Evolutionary conservation across 352 stramenopile genomes (phyloP), one percentile per base, ranked within the genome.

Genomic region (Pythium chondricola): DNA sequence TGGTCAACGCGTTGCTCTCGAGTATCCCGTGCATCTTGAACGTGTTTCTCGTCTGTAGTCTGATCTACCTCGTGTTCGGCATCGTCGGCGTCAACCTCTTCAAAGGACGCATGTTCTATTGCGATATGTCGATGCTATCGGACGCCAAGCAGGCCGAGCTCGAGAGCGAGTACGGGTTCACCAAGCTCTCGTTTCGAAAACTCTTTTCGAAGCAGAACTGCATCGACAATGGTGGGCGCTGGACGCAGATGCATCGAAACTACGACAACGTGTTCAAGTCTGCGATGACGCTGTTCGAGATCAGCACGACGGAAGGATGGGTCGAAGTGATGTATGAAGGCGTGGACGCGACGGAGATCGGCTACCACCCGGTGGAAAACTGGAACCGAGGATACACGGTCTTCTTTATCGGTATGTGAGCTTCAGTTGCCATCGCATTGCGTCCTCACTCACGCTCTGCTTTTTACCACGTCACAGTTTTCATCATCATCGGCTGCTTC

Each of bases 11-110:
- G 1, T 52, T 95, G 31, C 49, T 95, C 4, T 65, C 66, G 14
- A 83, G 74, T 44, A 85, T 95, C 33, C 82, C 79, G 10, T 69
- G 60, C 40, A 83, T 93, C 37, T 57, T 88, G 43, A 93, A 93
- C 49, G 68, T 93, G 0, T 66, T 78, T 13, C 55, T 93, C 33
- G 70, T 97, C 1, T 93, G 83, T 47, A 85, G 85, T 16, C 77
- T 96, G 25, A 96, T 97, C 52, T 79, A 83, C 44, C 86, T 96
- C 31, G 81, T 97, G 47, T 89, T 88, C 48, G 84, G 92, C 1
- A 88, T 82, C 50, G 58, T 77, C 13, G 63, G 61, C 14, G 61
- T 71, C 16, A 71, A 81, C 24, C 78, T 95, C 35, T 88, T 97
- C 56, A 96, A 95, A 53, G 89, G 85, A n/a, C 62, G 69, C 22